Conservation (phyloP, 805 yeast genomes). For the Ogataea kodamae region DNA sequence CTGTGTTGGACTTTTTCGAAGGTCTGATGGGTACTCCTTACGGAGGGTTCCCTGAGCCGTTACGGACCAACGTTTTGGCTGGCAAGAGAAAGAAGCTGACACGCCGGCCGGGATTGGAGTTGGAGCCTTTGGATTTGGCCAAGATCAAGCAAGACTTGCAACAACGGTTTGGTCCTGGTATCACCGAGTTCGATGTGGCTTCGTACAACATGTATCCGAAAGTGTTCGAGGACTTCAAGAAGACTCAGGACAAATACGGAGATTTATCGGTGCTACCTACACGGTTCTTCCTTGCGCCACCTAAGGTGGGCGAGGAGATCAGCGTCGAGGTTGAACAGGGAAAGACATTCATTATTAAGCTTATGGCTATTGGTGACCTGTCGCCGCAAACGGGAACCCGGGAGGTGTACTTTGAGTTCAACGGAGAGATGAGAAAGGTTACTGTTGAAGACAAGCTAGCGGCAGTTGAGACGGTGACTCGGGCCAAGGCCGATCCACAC, state of each 20-base stretch:
- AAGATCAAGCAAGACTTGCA: slow-evolving; percentile 69
- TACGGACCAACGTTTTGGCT: slow-evolving; percentile 84
- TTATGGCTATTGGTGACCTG: slow-evolving; percentile 90
- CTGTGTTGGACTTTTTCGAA: slow-evolving; percentile 96
- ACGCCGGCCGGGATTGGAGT: slow-evolving; percentile 86
- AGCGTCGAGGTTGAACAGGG: slow-evolving; percentile 90
- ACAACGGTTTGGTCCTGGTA: slow-evolving; percentile 68
- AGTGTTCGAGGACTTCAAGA: slow-evolving; percentile 86
- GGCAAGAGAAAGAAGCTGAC: slow-evolving; percentile 91
- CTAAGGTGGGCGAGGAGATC: slow-evolving; percentile 84
- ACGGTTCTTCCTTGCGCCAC: slow-evolving; percentile 81
- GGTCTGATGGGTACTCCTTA: slow-evolving; percentile 99
- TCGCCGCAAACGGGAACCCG: slow-evolving; percentile 81
- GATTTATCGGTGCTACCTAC: slow-evolving; percentile 95
- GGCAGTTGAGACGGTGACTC: slow-evolving; percentile 76
- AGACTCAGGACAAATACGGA: slow-evolving; percentile 73
- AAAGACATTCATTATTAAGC: slow-evolving; percentile 85
- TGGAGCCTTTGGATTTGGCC: slow-evolving; percentile 78
- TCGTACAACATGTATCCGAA: slow-evolving; percentile 97
- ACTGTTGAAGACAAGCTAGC: slow-evolving; percentile 85
- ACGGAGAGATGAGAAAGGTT: slow-evolving; percentile 97
- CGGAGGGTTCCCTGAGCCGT: slow-evolving; percentile 99
- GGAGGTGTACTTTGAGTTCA: slow-evolving; percentile 96
- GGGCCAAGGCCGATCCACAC: slow-evolving; percentile 86
- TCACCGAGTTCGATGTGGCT: slow-evolving; percentile 87